phyloP scores from a whole-genome alignment of 208 protist genomes.

The Trypanosomatidae sp. region DNA sequence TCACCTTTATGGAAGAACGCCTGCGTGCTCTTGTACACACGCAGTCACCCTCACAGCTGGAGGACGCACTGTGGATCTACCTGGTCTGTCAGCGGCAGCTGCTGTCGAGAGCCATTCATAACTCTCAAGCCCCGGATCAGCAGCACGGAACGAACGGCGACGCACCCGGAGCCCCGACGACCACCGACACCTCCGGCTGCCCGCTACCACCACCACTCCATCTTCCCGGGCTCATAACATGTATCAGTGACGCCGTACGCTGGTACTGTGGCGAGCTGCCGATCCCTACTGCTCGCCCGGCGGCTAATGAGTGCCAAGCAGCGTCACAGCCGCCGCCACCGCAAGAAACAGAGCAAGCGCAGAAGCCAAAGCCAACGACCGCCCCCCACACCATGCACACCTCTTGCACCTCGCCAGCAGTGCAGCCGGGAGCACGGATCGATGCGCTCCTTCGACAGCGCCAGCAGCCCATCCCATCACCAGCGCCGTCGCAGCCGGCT shows the following conservation, averaged over 20 bases:
- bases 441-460: constrained; percentile 22
- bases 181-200: neutral
- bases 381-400: neutral
- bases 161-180: neutral
- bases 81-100: constrained; percentile 18
- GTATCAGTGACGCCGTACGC: constrained; percentile 21
- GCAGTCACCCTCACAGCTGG: constrained; percentile 20
- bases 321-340: neutral
- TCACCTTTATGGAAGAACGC: constrained; percentile 16
- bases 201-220: constrained; percentile 16
- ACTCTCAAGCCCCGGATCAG: neutral
- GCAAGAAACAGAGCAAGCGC: neutral
- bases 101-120: neutral
- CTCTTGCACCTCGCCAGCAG: neutral
- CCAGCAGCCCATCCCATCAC: neutral
- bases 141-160: neutral
- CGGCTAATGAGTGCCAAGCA: neutral
- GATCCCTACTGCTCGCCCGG: neutral
- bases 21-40: constrained; percentile 27
- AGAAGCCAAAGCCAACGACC: neutral
- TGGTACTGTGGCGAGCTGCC: constrained; percentile 25
- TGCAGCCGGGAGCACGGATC: constrained; percentile 7
- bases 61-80: constrained; percentile 27
- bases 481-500: neutral
- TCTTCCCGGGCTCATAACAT: constrained; percentile 8